phyloP scores from a whole-genome alignment of 129 eudicot genomes.

The Flaveria robusta region DNA sequence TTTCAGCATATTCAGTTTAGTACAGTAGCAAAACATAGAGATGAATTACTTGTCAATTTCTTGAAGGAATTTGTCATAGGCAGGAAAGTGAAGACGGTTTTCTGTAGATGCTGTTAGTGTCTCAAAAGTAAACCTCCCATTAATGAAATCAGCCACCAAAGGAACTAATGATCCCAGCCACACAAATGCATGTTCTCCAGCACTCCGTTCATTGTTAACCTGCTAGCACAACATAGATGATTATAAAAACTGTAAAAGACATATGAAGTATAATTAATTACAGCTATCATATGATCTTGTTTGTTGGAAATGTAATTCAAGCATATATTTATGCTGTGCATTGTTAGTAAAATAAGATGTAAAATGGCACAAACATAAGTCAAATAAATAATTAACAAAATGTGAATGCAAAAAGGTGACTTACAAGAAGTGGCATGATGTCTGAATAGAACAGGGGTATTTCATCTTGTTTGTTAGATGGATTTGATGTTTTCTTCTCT shows the following conservation, averaged over 20 bases:
- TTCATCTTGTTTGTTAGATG: conserved; percentile 59
- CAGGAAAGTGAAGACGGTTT: conserved; percentile 73
- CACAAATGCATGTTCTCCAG: conserved; percentile 73
- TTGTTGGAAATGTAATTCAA: background rate
- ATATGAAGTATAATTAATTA: conserved; percentile 14
- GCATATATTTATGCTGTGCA: background rate
- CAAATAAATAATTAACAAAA: background rate
- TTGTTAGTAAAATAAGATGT: background rate
- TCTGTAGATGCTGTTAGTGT: conserved; percentile 72
- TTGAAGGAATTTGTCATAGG: conserved; percentile 68
- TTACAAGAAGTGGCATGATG: conserved; percentile 92
- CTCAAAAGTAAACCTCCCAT: conserved; percentile 77
- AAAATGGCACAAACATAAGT: conserved; percentile 12
- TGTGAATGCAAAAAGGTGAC: conserved; percentile 20
- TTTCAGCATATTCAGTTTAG: background rate
- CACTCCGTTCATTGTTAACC: conserved; percentile 73
- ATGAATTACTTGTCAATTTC: conserved; percentile 59
- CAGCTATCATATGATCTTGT: background rate
- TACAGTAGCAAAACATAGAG: background rate
- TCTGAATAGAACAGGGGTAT: conserved; percentile 79
- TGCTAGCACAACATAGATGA: conserved; percentile 27
- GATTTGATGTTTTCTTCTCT: conserved; percentile 48
- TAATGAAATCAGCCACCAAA: conserved; percentile 61
- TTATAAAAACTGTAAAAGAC: background rate
- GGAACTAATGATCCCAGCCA: conserved; percentile 83